Evolutionary conservation across 345 rosid genomes (phyloP), one percentile per base, ranked within the genome.

Genomic region (Cardamine resedifolia): DNA sequence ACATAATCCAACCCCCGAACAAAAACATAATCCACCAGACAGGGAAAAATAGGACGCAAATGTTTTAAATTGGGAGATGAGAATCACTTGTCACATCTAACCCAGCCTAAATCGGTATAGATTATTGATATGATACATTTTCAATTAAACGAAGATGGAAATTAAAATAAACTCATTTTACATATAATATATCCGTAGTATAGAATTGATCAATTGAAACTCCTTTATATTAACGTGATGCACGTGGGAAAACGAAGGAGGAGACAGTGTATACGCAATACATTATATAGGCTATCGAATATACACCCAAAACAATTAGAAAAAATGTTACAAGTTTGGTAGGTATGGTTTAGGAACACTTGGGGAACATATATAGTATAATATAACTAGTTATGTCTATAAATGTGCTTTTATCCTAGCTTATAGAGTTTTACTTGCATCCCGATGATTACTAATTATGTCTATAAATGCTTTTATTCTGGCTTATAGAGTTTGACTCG

Each of bases 191-290:
- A 30, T 28, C 52, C 52, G 19, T 55, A 4, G 15, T 55, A 30
- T 6, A 44, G 23, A 30, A 57, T 10, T 34, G 31, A 28, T 28
- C 31, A 5, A 5, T 5, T n/a, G 31, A 58, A 30, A 30, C 1
- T 60, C n/a, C 1, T 71, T 26, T 61, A 20, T 26, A 12, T 39
- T 34, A 71, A 48, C 75, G 68, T 71, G 75, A 49, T 19, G 60
- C 75, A 71, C 75, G 75, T 60, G 75, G 75, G 41, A 5, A 36
- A 70, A 59, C 16, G 50, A 7, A 68, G 65, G 20, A 59, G 30
- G 50, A 58, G 66, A 48, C 58, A 23, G 18, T 26, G 18, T 58
- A 47, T 36, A 51, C 58, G 68, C 48, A 31, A 28, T 27, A 58
- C 41, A 10, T 23, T 47, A 47, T 47, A 47, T 15, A 43, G 1